Evolutionary conservation across 2,329 filamentous ascomycete genomes (phyloP), one percentile per base, ranked within the genome.

Genomic region (Fusarium poae): DNA sequence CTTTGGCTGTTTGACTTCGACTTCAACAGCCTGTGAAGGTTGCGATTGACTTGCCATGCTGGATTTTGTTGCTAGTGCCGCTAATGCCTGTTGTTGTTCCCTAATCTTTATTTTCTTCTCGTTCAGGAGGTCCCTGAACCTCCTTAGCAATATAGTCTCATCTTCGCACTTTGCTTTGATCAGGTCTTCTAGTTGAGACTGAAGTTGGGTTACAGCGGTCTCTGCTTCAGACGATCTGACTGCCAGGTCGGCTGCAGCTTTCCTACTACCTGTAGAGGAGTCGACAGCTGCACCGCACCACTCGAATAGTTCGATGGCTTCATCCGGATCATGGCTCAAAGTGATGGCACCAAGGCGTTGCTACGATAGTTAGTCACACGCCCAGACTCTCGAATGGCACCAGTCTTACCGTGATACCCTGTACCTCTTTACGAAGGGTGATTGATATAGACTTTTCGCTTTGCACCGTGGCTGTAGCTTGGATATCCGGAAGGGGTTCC

Each of bases 61-160:
- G 34, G 44, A 57, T 56, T 82, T 80, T 35, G 83, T 76, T 54
- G 84, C 83, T 5, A 82, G 82, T 3, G 80, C 70, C 5, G 80
- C 77, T 25, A 93, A 78, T 21, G 91, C 78, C 39, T 86, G 84
- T 72, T 91, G 89, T 78, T 93, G 91, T 72, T 93, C 87, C 43
- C 92, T 82, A 50, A 94, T 94, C 79, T 92, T 94, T 53, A 90
- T 82, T 78, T 94, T 94, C 81, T 95, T 95, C 76, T 91, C 88
- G 71, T 94, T 94, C 2, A 94, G 80, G 3, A 95, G 81, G 57
- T 87, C 82, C 56, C 87, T 85, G 71, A 93, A 93, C 75, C 92
- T 93, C 63, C 87, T 85, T 2, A 94, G 79, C 57, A 94, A 79
- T 20, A 85, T 84, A 2, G 84, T 83, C 77, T 94, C 91, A 65